Evolutionary conservation across 169 alveolate genomes (phyloP), one percentile per base, ranked within the genome.

Genomic region (Theileria parva): DNA sequence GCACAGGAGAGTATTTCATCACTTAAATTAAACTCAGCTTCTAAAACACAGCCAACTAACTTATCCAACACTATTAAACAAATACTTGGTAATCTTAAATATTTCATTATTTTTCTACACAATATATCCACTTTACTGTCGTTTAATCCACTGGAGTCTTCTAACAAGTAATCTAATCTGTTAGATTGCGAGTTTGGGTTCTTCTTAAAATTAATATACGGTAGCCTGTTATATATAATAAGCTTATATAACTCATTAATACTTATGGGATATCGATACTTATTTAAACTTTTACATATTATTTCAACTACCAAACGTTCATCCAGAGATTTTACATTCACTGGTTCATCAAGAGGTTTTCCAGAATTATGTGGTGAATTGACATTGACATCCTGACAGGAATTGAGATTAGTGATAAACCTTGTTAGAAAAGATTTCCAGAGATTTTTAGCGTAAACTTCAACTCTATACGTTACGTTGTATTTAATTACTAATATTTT

Each of bases 201-300:
- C 17, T 44, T 44, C 2, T 44, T 44, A 44, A 44, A 44, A 44
- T 44, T 44, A 44, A 44, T 44, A 44, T 44, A 44, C 15, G 8
- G 15, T 0, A 44, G 53, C 28, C 86, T 55, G 8, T 86, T 86
- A 48, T 84, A 86, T 21, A 77, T 6, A 12, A 84, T 75, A 81
- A 84, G 77, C 25, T 86, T 76, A 27, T 68, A 63, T 19, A 84
- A 50, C 37, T 84, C 90, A 57, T 48, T 55, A 30, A 21, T 23
- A 1, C 69, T 86, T 30, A 84, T 67, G 0, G 75, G 79, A 48
- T 77, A 84, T 2, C 90, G 30, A 66, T 85, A 84, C 81, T 70
- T 77, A 32, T 74, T 21, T 39, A 77, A 19, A 4, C 81, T 63
- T 21, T 57, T 32, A 25, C 63, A 75, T 25, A 84, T 3, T 8